Evolutionary conservation across 75 land plant species (phyloP).

Genomic region (Pinus tabuliformis): DNA sequence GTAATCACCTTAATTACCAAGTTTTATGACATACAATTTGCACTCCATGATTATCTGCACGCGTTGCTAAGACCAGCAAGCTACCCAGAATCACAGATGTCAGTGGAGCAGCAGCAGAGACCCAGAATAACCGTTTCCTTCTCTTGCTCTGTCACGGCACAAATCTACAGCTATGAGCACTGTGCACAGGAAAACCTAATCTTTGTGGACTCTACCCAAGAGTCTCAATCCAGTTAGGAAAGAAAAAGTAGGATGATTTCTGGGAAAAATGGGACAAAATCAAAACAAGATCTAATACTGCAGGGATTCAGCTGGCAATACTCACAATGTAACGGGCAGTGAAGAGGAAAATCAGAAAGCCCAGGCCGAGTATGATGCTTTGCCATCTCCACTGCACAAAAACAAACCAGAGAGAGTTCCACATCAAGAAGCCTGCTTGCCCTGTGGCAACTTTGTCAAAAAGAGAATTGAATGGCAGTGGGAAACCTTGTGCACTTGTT

Average conservation of each 20-base stretch:
- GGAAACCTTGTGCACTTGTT: slow-evolving; percentile 35
- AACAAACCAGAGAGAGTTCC: neutral
- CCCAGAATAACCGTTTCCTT: slow-evolving; percentile 57
- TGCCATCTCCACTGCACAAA: slow-evolving; percentile 52
- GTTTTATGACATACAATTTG: slow-evolving; percentile 41
- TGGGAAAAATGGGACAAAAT: neutral
- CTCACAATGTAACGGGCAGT: slow-evolving; percentile 25
- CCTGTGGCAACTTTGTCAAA: neutral
- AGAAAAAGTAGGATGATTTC: neutral
- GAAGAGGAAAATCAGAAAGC: slow-evolving; percentile 29
- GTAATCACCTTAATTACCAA: neutral
- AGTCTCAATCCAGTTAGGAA: too few relatives aligned
- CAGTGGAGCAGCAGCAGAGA: slow-evolving; percentile 71
- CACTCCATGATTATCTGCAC: slow-evolving; percentile 68
- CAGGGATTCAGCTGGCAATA: neutral
- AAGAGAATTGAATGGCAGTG: neutral
- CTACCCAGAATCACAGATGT: slow-evolving; percentile 51
- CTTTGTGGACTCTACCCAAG: too few relatives aligned
- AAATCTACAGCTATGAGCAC: neutral
- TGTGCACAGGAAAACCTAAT: too few relatives aligned
- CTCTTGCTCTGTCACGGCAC: slow-evolving; percentile 29
- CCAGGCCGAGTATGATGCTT: slow-evolving; percentile 27
- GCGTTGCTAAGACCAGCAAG: slow-evolving; percentile 45
- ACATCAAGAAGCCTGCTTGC: neutral
- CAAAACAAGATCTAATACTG: neutral